Evolutionary conservation across 2,329 filamentous ascomycete species (phyloP).

Genomic region (Monosporascus sp.): DNA sequence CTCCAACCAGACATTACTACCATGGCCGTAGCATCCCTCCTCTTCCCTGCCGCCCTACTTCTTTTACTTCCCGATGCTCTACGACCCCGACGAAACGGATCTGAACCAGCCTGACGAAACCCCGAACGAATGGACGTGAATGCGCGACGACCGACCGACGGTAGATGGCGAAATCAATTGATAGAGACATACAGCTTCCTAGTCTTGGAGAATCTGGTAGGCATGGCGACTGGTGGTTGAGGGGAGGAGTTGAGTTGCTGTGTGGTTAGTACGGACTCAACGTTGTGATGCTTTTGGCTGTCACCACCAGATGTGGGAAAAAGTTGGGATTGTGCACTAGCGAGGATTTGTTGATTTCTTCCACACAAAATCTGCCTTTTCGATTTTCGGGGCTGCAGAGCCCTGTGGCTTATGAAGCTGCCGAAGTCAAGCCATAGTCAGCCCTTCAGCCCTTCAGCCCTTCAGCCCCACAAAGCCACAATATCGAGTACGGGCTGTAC

Average conservation of each 20-base stretch:
- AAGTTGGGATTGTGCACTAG: neutral
- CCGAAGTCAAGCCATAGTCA: conserved; percentile 7
- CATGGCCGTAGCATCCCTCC: neutral
- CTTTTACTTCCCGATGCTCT: neutral
- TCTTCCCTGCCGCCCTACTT: neutral
- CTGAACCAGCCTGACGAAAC: neutral
- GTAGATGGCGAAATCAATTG: conserved; percentile 4
- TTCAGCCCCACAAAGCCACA: neutral
- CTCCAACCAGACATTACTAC: too few species aligned
- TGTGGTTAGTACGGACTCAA: neutral
- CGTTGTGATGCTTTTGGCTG: neutral
- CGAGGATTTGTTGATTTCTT: neutral
- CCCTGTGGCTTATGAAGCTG: neutral
- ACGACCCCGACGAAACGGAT: neutral
- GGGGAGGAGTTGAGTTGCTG: conserved; percentile 20
- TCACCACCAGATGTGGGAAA: neutral
- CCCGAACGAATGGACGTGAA: neutral
- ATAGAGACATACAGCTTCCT: conserved; percentile 64
- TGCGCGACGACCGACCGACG: conserved; percentile 8
- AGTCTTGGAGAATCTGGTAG: conserved; percentile 71
- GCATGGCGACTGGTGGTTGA: conserved; percentile 45
- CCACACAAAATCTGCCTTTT: neutral
- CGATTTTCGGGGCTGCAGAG: neutral
- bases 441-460: too few species aligned
- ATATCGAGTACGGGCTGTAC: neutral